Conservation (phyloP, 179 eudicot species). For the Monotropa hypopitys region DNA sequence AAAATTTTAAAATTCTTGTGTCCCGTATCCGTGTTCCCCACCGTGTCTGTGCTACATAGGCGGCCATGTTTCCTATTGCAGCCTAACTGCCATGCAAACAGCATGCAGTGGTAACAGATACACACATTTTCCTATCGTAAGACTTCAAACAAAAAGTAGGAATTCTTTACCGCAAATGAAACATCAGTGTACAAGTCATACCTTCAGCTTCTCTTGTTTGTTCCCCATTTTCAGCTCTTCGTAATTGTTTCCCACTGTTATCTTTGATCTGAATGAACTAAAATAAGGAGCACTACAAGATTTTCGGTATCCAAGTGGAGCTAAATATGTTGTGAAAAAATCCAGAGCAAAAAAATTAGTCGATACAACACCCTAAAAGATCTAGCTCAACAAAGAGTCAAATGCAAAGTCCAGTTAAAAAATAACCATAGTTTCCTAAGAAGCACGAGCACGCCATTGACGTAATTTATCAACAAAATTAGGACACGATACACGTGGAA, state of each 20-base stretch:
- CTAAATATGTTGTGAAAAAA: not conserved
- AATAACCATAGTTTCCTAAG: not conserved
- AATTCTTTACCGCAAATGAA: not conserved
- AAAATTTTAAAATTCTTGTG: too few relatives aligned
- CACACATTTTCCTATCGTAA: not conserved
- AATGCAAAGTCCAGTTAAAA: not conserved
- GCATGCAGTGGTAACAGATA: not conserved
- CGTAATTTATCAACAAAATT: not conserved
- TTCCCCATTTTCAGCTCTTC: slow-evolving; percentile 19
- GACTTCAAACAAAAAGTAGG: not conserved
- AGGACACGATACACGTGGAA: not conserved
- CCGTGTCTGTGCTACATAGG: too few relatives aligned
- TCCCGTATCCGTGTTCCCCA: too few relatives aligned
- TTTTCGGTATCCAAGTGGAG: not conserved
- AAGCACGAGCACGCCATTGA: not conserved
- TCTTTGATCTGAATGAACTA: slow-evolving; percentile 20
- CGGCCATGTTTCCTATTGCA: too few relatives aligned
- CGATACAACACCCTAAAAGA: not conserved
- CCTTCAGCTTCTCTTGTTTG: slow-evolving; percentile 22
- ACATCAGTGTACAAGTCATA: slow-evolving; percentile 12
- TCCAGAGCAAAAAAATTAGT: not conserved
- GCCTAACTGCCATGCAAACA: not conserved
- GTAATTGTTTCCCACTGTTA: slow-evolving; percentile 17
- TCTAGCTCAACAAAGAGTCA: not conserved
- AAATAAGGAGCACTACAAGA: not conserved